Evolutionary conservation across 768 basidiomycete species (phyloP).

Genomic region (Pisolithus albus): DNA sequence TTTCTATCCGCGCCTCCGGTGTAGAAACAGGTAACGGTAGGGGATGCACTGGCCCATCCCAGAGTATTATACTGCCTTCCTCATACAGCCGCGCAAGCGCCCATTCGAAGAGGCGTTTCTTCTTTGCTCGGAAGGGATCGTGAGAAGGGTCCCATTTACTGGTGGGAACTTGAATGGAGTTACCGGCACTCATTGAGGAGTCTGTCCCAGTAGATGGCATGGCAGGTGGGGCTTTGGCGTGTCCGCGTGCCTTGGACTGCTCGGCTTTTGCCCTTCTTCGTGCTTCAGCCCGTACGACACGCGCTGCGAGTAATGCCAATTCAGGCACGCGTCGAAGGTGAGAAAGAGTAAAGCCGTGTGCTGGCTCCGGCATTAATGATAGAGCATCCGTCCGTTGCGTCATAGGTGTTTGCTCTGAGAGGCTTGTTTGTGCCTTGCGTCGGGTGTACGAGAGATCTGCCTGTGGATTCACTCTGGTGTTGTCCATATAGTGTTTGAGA

Average conservation of each 20-base stretch:
- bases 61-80: constrained; percentile 70
- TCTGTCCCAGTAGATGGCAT: not conserved
- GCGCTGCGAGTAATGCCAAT: constrained; percentile 52
- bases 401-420: constrained; percentile 22
- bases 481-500: constrained; percentile 73
- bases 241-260: constrained; percentile 20
- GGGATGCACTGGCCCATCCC: constrained; percentile 55
- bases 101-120: constrained; percentile 63
- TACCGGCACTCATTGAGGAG: not conserved
- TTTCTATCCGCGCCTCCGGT: constrained; percentile 15
- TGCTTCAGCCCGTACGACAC: constrained; percentile 57
- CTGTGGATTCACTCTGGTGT: constrained; percentile 23
- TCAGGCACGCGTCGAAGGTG: constrained; percentile 75
- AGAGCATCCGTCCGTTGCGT: constrained; percentile 17
- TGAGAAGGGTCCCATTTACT: not conserved
- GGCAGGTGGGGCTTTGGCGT: not conserved
- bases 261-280: constrained; percentile 48
- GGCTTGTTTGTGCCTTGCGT: constrained; percentile 1
- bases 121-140: constrained; percentile 34
- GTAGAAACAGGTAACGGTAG: constrained; percentile 14
- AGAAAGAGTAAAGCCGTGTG: constrained; percentile 59
- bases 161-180: not conserved
- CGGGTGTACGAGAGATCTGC: not conserved
- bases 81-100: constrained; percentile 57
- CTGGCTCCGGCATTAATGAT: not conserved